These are phyloP conservation scores for Salix udensis DNA, from an alignment of 345 rosid species.

Conservation along the genomic window DNA sequence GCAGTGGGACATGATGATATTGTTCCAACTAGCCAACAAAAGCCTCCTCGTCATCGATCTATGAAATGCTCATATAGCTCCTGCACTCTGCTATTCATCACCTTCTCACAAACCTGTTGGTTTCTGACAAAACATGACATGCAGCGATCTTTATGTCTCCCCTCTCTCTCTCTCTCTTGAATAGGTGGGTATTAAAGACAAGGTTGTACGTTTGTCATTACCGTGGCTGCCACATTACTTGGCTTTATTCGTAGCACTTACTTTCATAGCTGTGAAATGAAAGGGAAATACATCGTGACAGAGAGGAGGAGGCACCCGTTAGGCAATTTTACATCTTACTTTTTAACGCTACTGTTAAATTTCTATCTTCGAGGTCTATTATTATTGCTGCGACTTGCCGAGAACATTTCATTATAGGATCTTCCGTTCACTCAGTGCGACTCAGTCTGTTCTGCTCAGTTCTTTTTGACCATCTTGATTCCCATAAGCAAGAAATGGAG, in stretches of 20 bases:
- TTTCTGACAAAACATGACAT: conserved; percentile 17
- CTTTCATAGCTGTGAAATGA: not conserved
- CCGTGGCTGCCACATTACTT: not conserved
- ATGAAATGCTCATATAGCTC: not conserved
- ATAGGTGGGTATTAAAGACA: not conserved
- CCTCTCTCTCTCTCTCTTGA: not conserved
- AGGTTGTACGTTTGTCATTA: not conserved
- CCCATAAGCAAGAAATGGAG: conserved; percentile 23
- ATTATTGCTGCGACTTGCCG: conserved; percentile 1
- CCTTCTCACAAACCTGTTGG: conserved; percentile 9
- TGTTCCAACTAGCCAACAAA: not conserved
- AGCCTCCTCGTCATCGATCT: not conserved
- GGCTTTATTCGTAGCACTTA: not conserved
- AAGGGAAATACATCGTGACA: not conserved
- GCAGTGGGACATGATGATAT: not conserved
- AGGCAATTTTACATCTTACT: not conserved
- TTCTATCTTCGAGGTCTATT: conserved; percentile 7
- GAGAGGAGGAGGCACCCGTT: not conserved
- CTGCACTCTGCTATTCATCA: not conserved
- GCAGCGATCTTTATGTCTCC: not conserved
- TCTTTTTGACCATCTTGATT: conserved; percentile 4
- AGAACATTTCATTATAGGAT: not conserved
- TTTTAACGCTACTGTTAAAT: not conserved
- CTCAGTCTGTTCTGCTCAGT: not conserved
- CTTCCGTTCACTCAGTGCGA: not conserved